These are phyloP conservation scores for Dissoconium aciculare DNA, from an alignment of 2,329 filamentous ascomycete species.

Conservation along the genomic window DNA sequence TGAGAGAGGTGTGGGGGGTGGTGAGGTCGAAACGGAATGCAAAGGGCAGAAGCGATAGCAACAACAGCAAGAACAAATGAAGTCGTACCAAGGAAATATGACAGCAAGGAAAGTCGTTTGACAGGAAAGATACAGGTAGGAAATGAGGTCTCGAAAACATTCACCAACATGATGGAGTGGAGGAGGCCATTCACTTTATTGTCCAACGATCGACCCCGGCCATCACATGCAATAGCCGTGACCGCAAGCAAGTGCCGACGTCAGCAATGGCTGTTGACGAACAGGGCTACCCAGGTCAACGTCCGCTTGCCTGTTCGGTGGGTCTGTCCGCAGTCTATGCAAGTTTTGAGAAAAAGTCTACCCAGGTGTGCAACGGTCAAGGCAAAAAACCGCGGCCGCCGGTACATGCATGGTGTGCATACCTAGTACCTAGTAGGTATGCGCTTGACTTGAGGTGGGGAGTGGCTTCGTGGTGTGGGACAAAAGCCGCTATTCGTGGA, in stretches of 20 bases:
- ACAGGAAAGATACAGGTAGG: background rate
- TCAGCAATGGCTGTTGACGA: background rate
- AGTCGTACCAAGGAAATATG: background rate
- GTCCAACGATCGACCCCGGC: background rate
- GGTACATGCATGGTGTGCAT: too few relatives aligned
- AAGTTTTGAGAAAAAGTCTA: too few relatives aligned
- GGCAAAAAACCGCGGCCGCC: too few relatives aligned
- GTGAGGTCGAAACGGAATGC: background rate
- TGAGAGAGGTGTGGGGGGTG: background rate
- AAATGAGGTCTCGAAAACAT: too few relatives aligned
- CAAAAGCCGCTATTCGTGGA: too few relatives aligned
- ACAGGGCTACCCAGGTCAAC: background rate
- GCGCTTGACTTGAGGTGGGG: too few relatives aligned
- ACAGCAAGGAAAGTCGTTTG: background rate
- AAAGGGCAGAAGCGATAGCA: background rate
- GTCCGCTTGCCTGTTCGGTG: too few relatives aligned
- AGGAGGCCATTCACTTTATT: background rate
- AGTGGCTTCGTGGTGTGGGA: too few relatives aligned
- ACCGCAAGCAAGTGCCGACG: background rate
- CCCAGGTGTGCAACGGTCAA: too few relatives aligned
- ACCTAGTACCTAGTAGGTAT: too few relatives aligned
- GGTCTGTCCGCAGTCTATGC: too few relatives aligned
- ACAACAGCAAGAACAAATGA: background rate
- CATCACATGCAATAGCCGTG: background rate
- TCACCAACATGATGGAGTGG: background rate